Percentiles rank a stretch among this genome's conserved stretches.
Evolutionary conservation across 2,329 filamentous ascomycete genomes (phyloP).

Genomic region (Colletotrichum sp.): DNA sequence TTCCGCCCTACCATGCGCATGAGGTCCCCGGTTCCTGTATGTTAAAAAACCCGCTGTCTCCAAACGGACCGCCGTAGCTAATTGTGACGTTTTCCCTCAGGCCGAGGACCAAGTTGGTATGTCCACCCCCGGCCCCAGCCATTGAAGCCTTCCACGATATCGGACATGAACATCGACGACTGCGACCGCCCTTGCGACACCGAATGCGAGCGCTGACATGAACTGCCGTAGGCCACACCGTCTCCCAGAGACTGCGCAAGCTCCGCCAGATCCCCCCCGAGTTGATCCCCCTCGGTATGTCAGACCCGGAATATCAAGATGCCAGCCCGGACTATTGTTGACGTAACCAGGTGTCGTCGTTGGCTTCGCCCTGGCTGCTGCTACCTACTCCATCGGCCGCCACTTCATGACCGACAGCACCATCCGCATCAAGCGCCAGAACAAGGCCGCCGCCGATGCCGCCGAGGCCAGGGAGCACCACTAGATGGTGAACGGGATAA

Average conservation of each 20-base stretch:
- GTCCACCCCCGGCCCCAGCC: conserved; percentile 38
- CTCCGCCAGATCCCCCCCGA: conserved; percentile 92
- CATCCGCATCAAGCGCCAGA: conserved; percentile 82
- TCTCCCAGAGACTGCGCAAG: conserved; percentile 92
- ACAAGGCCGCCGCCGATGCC: conserved; percentile 41
- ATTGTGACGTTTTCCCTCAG: conserved; percentile 46
- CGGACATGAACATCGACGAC: neutral
- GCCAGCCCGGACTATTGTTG: neutral
- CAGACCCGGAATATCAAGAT: conserved; percentile 17
- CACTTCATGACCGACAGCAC: conserved; percentile 93
- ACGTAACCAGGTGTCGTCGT: conserved; percentile 76
- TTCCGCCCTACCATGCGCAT: conserved; percentile 69
- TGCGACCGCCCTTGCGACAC: conserved; percentile 1
- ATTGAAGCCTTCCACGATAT: conserved; percentile 11
- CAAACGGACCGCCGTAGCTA: conserved; percentile 25
- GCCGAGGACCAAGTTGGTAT: conserved; percentile 72
- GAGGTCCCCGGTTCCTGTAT: conserved; percentile 77
- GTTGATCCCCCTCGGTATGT: conserved; percentile 90
- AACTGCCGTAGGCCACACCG: conserved; percentile 77
- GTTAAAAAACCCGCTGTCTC: conserved; percentile 35
- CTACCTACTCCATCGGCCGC: conserved; percentile 78
- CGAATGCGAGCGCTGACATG: neutral
- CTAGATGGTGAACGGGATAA: conserved; percentile 27
- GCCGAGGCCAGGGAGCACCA: conserved; percentile 37
- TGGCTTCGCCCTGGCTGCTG: conserved; percentile 81